Evolutionary conservation across 2,329 filamentous ascomycete species (phyloP).

Genomic region (Colletotrichum musae): DNA sequence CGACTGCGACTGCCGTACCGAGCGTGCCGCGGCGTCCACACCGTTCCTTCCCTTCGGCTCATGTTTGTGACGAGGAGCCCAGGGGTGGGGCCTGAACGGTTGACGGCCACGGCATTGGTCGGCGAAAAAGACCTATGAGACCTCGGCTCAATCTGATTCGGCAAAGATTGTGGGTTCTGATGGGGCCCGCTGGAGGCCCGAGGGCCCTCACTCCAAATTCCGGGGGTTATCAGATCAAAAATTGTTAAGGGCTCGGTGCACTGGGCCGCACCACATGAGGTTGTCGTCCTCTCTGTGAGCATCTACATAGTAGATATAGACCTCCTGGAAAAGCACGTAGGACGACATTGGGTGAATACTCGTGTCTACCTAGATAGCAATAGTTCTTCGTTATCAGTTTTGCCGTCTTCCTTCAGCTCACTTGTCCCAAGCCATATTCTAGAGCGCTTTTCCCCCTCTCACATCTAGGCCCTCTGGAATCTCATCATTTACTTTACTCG

Average conservation of each 20-base stretch:
- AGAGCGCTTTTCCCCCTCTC: no score
- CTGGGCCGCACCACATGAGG: background rate
- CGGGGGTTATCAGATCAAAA: conserved; percentile 37
- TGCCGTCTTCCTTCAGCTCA: no score
- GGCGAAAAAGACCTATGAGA: conserved; percentile 5
- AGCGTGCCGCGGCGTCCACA: background rate
- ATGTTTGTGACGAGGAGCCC: background rate
- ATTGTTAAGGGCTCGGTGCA: conserved; percentile 2
- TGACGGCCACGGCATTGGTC: conserved; percentile 8
- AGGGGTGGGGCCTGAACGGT: no score
- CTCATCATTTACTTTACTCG: no score
- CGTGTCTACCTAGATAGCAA: no score
- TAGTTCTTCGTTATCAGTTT: no score
- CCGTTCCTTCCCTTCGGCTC: conserved; percentile 11
- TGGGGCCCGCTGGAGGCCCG: background rate
- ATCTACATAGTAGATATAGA: no score
- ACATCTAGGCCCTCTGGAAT: no score
- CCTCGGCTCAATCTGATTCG: conserved; percentile 38
- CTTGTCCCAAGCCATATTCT: no score
- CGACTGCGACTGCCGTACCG: background rate
- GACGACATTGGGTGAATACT: no score
- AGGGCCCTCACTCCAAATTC: conserved; percentile 4
- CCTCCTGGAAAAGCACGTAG: no score
- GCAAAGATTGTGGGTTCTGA: conserved; percentile 23
- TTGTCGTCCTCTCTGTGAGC: no score